A percentile compares a stretch with the other conserved stretches of the same genome.
Conservation (phyloP, 176 grass and related monocot genomes). For the Zoysia japonica region DNA sequence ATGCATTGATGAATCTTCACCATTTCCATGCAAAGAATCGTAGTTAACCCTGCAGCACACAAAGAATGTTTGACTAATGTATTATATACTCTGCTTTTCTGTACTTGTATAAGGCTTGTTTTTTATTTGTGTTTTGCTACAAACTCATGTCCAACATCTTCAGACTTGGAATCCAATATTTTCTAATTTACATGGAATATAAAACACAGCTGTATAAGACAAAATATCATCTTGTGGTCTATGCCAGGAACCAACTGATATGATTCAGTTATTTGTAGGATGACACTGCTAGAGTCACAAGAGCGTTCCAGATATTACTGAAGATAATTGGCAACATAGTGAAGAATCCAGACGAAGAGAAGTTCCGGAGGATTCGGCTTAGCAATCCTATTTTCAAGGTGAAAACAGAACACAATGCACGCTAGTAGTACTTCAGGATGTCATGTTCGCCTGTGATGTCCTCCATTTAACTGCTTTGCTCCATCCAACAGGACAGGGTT, state of each 20-base stretch:
- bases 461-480: background rate
- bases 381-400: constrained; percentile 76
- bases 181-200: background rate
- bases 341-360: constrained; percentile 77
- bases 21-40: background rate
- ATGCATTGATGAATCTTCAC: background rate
- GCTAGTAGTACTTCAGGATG: background rate
- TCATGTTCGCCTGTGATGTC: background rate
- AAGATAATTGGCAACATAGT: constrained; percentile 61
- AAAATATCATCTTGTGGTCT: background rate
- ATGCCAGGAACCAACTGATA: constrained; percentile 2
- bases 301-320: constrained; percentile 69
- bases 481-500: constrained; percentile 63
- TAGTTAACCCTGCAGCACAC: background rate
- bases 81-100: background rate
- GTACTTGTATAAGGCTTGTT: background rate
- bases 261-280: constrained; percentile 40
- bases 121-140: background rate
- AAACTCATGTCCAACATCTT: background rate
- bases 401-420: background rate
- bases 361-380: constrained; percentile 71
- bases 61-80: background rate
- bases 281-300: constrained; percentile 56
- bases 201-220: background rate
- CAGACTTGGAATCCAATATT: background rate